Evolutionary conservation across 2,329 filamentous ascomycete species (phyloP), one percentile per base, ranked within the genome.

Genomic region (Xylaria sp.): DNA sequence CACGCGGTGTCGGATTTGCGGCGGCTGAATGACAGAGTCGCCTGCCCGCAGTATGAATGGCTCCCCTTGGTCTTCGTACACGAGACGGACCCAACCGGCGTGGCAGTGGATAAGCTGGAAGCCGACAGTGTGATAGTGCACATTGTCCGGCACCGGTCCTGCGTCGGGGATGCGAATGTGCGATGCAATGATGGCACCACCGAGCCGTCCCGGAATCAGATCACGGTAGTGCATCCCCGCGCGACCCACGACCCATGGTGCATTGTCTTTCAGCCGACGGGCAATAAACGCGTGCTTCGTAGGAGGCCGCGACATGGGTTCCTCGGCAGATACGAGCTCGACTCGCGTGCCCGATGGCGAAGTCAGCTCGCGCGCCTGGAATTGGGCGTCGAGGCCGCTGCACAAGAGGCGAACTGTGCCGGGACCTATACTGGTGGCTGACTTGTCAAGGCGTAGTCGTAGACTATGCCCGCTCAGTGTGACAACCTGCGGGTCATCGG

Each of bases 71-170:
- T 72, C 70, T 48, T 72, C 70, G 63, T 72, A 72, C 54, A 71
- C 70, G 44, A 72, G 68, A 7, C 70, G 70, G 44, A 72, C 70
- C 70, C 70, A 72, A 44, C 70, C 70, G 52, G 70, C 65, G 31
- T 71, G 68, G 65, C 70, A 72, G 65, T 67, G 41, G 50, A 72
- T 72, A 46, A 72, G 70, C 70, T 72, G 70, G 59, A 72, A 72
- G 48, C 70, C 70, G 20, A 72, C 66, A 13, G n/a, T 50, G 39
- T 72, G 70, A 39, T 69, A 72, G 59, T 72, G 70, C 52, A 71
- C 69, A 20, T 66, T 52, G 28, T 72, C 70, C 37, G 70, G 54
- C 51, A 72, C 70, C 31, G 70, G 70, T 28, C 70, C 70, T 6
- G 68, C 65, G 31, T 70, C 66, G 10, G 70, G 70, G 37, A 72